Evolutionary conservation across 2,329 filamentous ascomycete genomes (phyloP), one percentile per base, ranked within the genome.

Genomic region (Trichoderma aggressivum): DNA sequence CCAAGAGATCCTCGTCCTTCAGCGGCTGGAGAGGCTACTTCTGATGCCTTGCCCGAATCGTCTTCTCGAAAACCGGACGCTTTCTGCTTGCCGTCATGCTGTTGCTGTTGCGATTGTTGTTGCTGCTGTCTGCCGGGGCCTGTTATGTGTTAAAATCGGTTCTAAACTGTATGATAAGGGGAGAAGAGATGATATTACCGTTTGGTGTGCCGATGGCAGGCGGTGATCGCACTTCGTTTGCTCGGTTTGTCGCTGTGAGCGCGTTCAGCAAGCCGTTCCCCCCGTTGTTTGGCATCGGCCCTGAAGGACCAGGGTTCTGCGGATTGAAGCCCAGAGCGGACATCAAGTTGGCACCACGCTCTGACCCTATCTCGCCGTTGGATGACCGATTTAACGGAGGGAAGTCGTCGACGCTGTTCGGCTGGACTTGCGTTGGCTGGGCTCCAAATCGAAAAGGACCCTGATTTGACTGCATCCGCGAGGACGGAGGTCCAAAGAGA

Each of bases 181-280:
- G 28, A 34, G 39, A 56, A 53, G 36, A 43, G 16, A 5, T 6
- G 8, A 39, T 7, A 14, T 53, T 71, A 58, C 67, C 72, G 67
- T 71, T 62, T 43, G 81, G 78, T 36, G 77, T 75, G 64, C 80
- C 78, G 24, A 81, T 79, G 39, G 82, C 83, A 63, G 84, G 82
- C 2, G 87, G 84, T 43, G 87, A 85, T 70, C 86, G 84, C 61
- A 75, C 76, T 60, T 89, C 86, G 58, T 81, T 80, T 43, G 84
- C 79, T 68, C 88, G 83, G 71, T 81, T 86, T 73, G 86, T 90
- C 6, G 87, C 88, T 56, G 88, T 89, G n/a, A 91, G 80, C 4
- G 88, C 89, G 76, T 89, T 91, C 59, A 91, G 80, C 50, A 91
- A 81, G 10, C 89, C 89, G 76, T 91, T 91, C 14, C 86, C 88